Conservation (phyloP, 306 rosid genomes). For the Lagenaria siceraria region DNA sequence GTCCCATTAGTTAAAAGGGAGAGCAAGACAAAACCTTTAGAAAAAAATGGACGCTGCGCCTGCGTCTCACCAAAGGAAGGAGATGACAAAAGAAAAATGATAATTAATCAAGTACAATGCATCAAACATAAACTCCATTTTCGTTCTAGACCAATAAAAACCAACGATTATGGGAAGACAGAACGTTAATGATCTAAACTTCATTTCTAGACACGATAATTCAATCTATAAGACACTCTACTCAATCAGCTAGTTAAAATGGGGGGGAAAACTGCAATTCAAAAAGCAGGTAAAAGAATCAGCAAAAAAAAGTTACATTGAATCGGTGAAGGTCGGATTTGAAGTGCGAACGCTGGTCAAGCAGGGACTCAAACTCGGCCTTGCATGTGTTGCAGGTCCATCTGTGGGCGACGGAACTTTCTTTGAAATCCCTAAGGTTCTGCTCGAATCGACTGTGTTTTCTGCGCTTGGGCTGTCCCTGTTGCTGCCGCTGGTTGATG, state of each 20-base stretch:
- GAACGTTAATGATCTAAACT: too few relatives aligned
- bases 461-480: constrained; percentile 5
- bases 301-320: constrained; percentile 35
- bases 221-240: background rate
- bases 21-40: too few relatives aligned
- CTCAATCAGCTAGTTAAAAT: background rate
- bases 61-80: too few relatives aligned
- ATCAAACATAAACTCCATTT: background rate
- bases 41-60: background rate
- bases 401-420: constrained; percentile 31
- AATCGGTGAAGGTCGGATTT: constrained; percentile 92
- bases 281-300: background rate
- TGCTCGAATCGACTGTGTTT: constrained; percentile 17
- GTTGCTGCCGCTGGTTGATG: constrained; percentile 20
- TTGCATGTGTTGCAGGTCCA: constrained; percentile 82
- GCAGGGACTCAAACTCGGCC: constrained; percentile 76
- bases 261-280: background rate
- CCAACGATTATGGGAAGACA: background rate
- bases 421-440: constrained; percentile 20
- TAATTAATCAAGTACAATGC: background rate
- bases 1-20: background rate
- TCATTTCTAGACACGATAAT: background rate
- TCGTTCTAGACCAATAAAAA: background rate
- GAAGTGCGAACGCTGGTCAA: constrained; percentile 90
- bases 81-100: too few relatives aligned